Conservation (phyloP, 305 asterid species). For the Fraxinus dipetala region DNA sequence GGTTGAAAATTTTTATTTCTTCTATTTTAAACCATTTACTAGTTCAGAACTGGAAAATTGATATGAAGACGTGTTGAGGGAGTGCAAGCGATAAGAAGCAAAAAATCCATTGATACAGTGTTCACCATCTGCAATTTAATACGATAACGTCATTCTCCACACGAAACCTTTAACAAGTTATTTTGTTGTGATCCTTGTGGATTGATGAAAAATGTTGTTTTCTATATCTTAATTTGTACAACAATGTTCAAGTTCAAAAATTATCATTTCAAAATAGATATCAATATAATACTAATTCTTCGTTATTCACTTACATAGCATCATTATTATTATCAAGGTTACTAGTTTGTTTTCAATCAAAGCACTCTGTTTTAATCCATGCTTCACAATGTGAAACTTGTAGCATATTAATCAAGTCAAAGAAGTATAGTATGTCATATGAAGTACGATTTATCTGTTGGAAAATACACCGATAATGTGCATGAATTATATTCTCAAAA, state of each 20-base stretch:
- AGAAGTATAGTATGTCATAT: too few species aligned
- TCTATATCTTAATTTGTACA: neutral
- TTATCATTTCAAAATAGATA: conserved; percentile 7
- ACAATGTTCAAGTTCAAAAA: neutral
- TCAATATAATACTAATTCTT: neutral
- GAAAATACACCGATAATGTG: too few species aligned
- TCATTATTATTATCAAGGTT: neutral
- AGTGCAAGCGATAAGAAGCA: conserved; percentile 26
- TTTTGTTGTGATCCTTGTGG: conserved; percentile 1
- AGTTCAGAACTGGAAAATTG: conserved; percentile 47
- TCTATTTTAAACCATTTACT: conserved; percentile 59
- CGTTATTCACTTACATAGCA: too few species aligned
- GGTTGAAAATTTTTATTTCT: conserved; percentile 69
- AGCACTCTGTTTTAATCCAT: too few species aligned
- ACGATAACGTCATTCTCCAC: neutral
- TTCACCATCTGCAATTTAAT: conserved; percentile 24
- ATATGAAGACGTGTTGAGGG: conserved; percentile 31
- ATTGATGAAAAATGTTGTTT: conserved; percentile 27
- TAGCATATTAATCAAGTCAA: too few species aligned
- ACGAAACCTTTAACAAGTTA: neutral
- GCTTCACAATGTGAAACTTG: too few species aligned
- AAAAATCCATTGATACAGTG: conserved; percentile 18
- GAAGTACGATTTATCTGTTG: too few species aligned
- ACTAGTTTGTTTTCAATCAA: neutral
- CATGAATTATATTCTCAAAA: too few species aligned